Conservation (phyloP, 305 asterid genomes). For the Petunia hybrid region DNA sequence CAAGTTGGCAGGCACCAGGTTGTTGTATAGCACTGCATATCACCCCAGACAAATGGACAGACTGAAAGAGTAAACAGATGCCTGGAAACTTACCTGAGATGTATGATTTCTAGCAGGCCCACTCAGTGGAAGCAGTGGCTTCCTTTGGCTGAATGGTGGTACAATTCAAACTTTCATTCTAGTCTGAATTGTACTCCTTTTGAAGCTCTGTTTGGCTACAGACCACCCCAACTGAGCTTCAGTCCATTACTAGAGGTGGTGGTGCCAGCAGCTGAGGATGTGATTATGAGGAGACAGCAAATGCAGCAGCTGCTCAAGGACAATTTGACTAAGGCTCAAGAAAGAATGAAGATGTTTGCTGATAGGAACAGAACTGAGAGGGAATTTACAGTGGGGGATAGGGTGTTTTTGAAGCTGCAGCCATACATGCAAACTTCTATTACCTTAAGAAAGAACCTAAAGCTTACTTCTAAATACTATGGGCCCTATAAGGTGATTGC, state of each 20-base stretch:
- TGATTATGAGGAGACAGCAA: background rate
- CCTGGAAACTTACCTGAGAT: background rate
- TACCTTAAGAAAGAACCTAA: background rate
- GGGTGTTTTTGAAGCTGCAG: background rate
- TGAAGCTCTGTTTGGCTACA: background rate
- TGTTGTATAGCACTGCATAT: background rate
- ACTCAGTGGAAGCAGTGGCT: background rate
- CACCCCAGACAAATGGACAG: background rate
- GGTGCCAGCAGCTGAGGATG: background rate
- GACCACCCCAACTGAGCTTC: background rate
- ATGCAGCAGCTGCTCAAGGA: background rate
- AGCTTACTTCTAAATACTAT: background rate
- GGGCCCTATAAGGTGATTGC: background rate
- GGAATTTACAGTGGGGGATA: background rate
- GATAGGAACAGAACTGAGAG: background rate
- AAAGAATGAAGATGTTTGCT: background rate
- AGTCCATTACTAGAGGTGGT: too few relatives aligned
- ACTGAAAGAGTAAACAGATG: background rate
- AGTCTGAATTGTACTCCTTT: background rate
- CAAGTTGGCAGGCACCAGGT: background rate
- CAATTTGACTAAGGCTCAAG: background rate
- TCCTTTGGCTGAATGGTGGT: background rate
- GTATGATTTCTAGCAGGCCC: too few relatives aligned
- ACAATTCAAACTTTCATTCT: too few relatives aligned
- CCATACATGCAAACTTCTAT: background rate